Base-by-base conservation (phyloP, 306 rosid genomes). In the Dalbergia cultrata region DNA sequence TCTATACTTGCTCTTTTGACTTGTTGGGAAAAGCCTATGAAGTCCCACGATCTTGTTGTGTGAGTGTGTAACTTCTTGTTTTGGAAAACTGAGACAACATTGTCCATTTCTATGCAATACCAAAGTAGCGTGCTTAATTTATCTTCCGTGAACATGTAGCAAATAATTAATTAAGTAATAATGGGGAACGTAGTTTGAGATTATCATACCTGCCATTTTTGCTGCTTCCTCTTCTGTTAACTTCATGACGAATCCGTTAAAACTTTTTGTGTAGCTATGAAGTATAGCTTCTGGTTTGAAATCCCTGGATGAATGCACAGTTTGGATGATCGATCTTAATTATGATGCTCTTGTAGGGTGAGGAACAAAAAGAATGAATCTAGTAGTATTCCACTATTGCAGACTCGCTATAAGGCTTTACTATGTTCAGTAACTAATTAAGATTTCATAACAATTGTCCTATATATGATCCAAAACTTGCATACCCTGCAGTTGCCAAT, bases 31-130 rank as follows among this genome's bases (percentile, higher is more conserved):
- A 85, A 75, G 0, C 88, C 89, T 14, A 85, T 7, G 77, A 87
- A 89, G 74, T 89, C 83, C 91, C 91, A 89, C 0, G 93, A 87
- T 54, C 75, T 88, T 31, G 89, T 86, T 19, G 91, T 88, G 31
- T 75, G 86, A 1, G 37, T 71, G 1, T 10, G 16, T 0, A 19
- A 4, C 53, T 68, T 62, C 57, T 5, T 8, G 10, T 54, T 76
- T 4, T 66, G 83, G 5, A 88, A 83, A 43, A 88, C 85, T 1
- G 88, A 87, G 6, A 87, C 79, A 1, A 87, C 83, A 6, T 39
- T 50, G 0, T 85, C 82, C 82, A 76, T 76, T 45, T 41, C 89
- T 88, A n/a, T 4, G n/a, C 41, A 81, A 44, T 18, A 73, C 31
- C 58, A 39, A 62, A 72, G 5, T 31, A 11, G 0, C 31, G 31